A percentile compares a stretch with the other conserved stretches of the same genome.
Evolutionary conservation across 352 stramenopile species (phyloP).

Genomic region (Phytopythium delawarense): DNA sequence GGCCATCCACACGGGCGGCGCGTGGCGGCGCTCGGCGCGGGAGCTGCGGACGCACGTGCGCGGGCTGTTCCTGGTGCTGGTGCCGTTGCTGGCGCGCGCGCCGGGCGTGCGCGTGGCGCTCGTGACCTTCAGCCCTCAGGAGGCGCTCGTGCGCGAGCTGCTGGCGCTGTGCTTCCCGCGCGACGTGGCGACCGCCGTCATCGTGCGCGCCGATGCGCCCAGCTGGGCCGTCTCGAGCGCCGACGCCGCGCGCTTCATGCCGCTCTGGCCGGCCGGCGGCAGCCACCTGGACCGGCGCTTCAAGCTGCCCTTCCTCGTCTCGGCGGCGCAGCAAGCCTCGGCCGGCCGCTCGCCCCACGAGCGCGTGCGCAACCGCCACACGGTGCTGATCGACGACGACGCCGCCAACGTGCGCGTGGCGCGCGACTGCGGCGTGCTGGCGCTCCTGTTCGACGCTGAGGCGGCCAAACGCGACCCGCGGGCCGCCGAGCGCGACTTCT

Average conservation of each 20-base stretch:
- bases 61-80: constrained; percentile 52
- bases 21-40: constrained; percentile 36
- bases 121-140: constrained; percentile 80
- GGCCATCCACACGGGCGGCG: constrained; percentile 63
- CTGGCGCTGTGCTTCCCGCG: constrained; percentile 43
- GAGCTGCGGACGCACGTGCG: constrained; percentile 52
- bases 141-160: constrained; percentile 57
- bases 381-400: constrained; percentile 79
- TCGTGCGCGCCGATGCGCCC: constrained; percentile 59
- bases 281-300: constrained; percentile 58
- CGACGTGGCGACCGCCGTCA: constrained; percentile 30
- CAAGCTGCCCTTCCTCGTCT: constrained; percentile 78
- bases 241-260: constrained; percentile 44
- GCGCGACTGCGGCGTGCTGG: constrained; percentile 66
- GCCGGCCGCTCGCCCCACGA: constrained; percentile 8
- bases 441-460: constrained; percentile 65
- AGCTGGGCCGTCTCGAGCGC: constrained; percentile 51
- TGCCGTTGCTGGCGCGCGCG: constrained; percentile 40
- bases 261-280: constrained; percentile 46
- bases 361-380: constrained; percentile 53
- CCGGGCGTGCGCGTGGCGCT: constrained; percentile 52
- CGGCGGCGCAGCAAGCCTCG: constrained; percentile 46
- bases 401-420: constrained; percentile 69
- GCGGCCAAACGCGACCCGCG: constrained; percentile 9
- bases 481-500: constrained; percentile 31